Conservation (phyloP, 495 filamentous ascomycete genomes). For the Trichoderma reesei region DNA sequence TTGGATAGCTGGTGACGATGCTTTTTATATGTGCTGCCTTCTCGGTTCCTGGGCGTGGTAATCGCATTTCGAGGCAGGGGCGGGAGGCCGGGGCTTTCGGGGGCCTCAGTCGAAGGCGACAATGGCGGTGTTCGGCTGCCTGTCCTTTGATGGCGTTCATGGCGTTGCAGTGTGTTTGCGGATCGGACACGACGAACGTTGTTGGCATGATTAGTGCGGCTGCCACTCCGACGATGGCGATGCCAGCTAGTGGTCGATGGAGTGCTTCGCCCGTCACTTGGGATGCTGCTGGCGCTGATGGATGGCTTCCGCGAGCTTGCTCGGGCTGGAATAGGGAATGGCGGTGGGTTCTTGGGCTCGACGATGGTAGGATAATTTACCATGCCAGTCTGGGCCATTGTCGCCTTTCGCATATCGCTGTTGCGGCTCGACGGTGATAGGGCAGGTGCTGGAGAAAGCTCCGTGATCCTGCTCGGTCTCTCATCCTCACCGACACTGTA, state of each 20-base stretch:
- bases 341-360: slow-evolving; percentile 46
- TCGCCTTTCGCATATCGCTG: slow-evolving; percentile 45
- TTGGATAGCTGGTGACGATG: slow-evolving; percentile 45
- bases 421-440: slow-evolving; percentile 25
- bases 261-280: slow-evolving; percentile 66
- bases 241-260: slow-evolving; percentile 49
- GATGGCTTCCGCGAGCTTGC: slow-evolving; percentile 76
- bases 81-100: slow-evolving; percentile 63
- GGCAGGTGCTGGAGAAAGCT: slow-evolving; percentile 19
- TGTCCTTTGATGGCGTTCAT: slow-evolving; percentile 34
- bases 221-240: slow-evolving; percentile 19
- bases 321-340: slow-evolving; percentile 84
- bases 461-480: slow-evolving; percentile 19
- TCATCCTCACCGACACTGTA: neutral
- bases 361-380: slow-evolving; percentile 68
- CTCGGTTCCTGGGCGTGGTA: slow-evolving; percentile 42
- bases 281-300: slow-evolving; percentile 50
- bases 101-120: slow-evolving; percentile 52
- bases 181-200: slow-evolving; percentile 78
- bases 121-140: slow-evolving; percentile 55
- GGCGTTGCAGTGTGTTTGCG: slow-evolving; percentile 56
- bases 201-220: slow-evolving; percentile 33
- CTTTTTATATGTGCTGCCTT: slow-evolving; percentile 26
- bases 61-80: slow-evolving; percentile 66
- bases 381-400: slow-evolving; percentile 70